These are phyloP conservation scores for Polymyxa betae DNA, from an alignment of 208 protist species.

Conservation along the genomic window DNA sequence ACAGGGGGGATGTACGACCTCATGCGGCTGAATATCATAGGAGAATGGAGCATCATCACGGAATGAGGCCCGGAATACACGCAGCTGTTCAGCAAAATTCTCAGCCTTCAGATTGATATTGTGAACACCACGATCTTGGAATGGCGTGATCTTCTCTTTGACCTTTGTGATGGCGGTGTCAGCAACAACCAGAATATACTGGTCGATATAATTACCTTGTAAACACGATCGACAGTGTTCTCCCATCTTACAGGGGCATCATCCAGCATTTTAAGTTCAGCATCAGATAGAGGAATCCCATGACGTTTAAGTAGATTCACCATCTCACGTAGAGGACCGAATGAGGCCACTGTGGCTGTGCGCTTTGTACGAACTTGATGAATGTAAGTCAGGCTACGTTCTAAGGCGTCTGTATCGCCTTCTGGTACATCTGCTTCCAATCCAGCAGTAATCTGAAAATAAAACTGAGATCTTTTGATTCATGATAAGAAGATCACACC, in stretches of 20 bases:
- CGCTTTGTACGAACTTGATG: constrained; percentile 63
- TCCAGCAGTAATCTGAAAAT: not conserved
- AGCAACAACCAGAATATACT: constrained; percentile 80
- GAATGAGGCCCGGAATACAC: constrained; percentile 79
- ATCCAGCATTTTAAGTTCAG: constrained; percentile 85
- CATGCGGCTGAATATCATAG: constrained; percentile 68
- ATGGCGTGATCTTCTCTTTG: constrained; percentile 47
- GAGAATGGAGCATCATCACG: constrained; percentile 79
- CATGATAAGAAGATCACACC: constrained; percentile 58
- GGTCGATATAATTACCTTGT: constrained; percentile 81
- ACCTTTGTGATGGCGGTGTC: not conserved
- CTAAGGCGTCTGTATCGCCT: constrained; percentile 75
- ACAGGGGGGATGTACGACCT: not conserved
- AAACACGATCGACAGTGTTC: constrained; percentile 84
- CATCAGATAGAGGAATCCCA: constrained; percentile 67
- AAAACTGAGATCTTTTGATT: not conserved
- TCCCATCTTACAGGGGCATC: constrained; percentile 86
- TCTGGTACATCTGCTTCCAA: constrained; percentile 69
- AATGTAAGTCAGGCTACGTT: constrained; percentile 72
- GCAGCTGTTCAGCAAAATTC: constrained; percentile 73
- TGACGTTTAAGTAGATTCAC: constrained; percentile 73
- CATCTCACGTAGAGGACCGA: constrained; percentile 71
- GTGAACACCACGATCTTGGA: constrained; percentile 73
- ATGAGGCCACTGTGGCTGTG: constrained; percentile 71
- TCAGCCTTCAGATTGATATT: constrained; percentile 69